Percentiles rank a stretch among this genome's conserved stretches.
Evolutionary conservation across 139 green algal genomes (phyloP).

Genomic region (Chlorella sp.): DNA sequence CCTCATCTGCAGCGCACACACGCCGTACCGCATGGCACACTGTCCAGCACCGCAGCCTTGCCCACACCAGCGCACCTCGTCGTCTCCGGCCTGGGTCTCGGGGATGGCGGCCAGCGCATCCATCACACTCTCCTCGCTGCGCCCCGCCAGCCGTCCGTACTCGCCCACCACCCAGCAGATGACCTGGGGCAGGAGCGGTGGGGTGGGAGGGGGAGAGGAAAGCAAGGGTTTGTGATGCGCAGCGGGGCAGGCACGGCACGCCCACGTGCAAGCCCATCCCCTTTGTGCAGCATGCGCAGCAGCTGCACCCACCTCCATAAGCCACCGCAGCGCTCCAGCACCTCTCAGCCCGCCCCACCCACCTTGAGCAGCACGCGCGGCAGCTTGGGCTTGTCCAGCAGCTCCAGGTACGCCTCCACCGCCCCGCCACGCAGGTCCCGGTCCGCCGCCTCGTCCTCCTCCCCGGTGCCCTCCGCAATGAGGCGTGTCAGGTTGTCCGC

Average conservation of each 20-base stretch:
- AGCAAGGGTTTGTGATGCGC: too few species aligned
- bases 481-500: slow-evolving; percentile 86
- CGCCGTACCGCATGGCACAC: too few species aligned
- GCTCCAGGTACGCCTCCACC: slow-evolving; percentile 65
- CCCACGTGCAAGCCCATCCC: too few species aligned
- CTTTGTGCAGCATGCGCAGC: too few species aligned
- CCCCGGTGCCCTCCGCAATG: slow-evolving; percentile 86
- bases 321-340: not conserved
- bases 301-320: too few species aligned
- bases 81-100: slow-evolving; percentile 43
- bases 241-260: not conserved
- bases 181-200: slow-evolving; percentile 54
- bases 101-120: slow-evolving; percentile 62
- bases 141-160: slow-evolving; percentile 73
- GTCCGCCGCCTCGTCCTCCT: slow-evolving; percentile 51
- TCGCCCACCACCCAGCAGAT: slow-evolving; percentile 94
- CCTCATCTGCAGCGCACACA: not conserved
- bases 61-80: slow-evolving; percentile 34
- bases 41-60: too few species aligned
- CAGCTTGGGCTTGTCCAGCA: slow-evolving; percentile 76
- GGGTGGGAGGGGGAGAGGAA: not conserved
- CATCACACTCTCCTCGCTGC: slow-evolving; percentile 47
- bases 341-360: not conserved
- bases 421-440: slow-evolving; percentile 53
- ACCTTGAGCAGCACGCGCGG: slow-evolving; percentile 77